A percentile compares a stretch with the other conserved stretches of the same genome.
Conservation (phyloP, 2,329 filamentous ascomycete genomes). For the Dactylellina drechsleri region DNA sequence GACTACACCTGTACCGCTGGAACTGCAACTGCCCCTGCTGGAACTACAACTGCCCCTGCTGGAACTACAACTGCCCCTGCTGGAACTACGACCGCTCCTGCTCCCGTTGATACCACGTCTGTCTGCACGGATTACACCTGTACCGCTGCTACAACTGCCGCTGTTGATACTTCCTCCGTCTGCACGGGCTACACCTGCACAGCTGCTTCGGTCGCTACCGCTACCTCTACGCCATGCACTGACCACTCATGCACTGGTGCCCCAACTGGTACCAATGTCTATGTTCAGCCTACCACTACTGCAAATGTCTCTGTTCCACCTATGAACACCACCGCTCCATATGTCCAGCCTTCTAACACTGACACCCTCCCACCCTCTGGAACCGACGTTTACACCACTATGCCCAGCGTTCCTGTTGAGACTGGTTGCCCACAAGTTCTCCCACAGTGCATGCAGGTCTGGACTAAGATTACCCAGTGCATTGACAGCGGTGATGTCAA, state of each 20-base stretch:
- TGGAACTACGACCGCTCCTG: constrained; percentile 12
- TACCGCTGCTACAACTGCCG: constrained; percentile 18
- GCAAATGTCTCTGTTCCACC: constrained; percentile 35
- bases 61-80: constrained; percentile 13
- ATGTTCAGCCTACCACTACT: constrained; percentile 14
- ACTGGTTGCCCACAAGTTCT: constrained; percentile 74
- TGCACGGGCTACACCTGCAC: constrained; percentile 43
- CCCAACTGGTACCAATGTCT: constrained; percentile 20
- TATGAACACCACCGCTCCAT: constrained; percentile 37
- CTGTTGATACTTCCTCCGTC: constrained; percentile 1
- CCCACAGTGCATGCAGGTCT: constrained; percentile 91
- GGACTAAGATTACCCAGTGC: constrained; percentile 79
- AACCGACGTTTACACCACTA: constrained; percentile 61
- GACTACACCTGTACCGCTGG: constrained; percentile 1
- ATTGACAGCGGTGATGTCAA: constrained; percentile 80
- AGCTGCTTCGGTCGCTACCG: constrained; percentile 29
- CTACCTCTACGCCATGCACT: constrained; percentile 16
- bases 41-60: constrained; percentile 22
- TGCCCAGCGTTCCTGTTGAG: constrained; percentile 39
- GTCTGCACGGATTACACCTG: constrained; percentile 28
- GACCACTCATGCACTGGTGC: constrained; percentile 20
- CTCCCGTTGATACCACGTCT: constrained; percentile 12
- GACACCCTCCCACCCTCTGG: constrained; percentile 65
- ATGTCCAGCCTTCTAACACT: constrained; percentile 24
- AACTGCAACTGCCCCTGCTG: neutral